Evolutionary conservation across 2,329 filamentous ascomycete genomes (phyloP).

Genomic region (Trichoderma sp.): DNA sequence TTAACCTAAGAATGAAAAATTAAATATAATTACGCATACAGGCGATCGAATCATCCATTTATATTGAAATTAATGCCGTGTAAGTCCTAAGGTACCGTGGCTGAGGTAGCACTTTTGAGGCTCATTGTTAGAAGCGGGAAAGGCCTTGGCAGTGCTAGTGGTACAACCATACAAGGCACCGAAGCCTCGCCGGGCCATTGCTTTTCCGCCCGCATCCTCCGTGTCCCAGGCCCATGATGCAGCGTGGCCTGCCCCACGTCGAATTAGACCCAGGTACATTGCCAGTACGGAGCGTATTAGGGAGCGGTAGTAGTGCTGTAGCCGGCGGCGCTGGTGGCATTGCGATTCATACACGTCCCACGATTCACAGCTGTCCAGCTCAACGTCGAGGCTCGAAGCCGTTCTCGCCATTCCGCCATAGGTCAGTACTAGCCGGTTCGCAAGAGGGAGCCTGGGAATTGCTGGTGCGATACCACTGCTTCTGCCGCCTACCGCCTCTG

Average conservation of each 20-base stretch:
- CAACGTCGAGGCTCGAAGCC: conserved; percentile 7
- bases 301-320: conserved; percentile 5
- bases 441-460: conserved; percentile 2
- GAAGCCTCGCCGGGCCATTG: conserved; percentile 19
- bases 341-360: conserved; percentile 16
- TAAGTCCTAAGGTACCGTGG: background rate
- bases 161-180: background rate
- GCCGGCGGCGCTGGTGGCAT: conserved; percentile 13
- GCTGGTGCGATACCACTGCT: conserved; percentile 3
- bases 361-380: conserved; percentile 1
- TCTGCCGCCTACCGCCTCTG: conserved; percentile 20
- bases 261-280: conserved; percentile 15
- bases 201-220: conserved; percentile 15
- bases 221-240: conserved; percentile 20
- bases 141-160: background rate
- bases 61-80: background rate
- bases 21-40: background rate
- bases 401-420: conserved; percentile 1
- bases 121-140: background rate
- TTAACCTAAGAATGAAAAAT: background rate
- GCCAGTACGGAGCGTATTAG: background rate
- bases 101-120: background rate
- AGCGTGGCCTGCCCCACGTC: conserved; percentile 25
- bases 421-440: conserved; percentile 5
- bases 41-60: background rate